phyloP scores from a whole-genome alignment of 2,329 filamentous ascomycete genomes.

The Rhinocladiella similis region DNA sequence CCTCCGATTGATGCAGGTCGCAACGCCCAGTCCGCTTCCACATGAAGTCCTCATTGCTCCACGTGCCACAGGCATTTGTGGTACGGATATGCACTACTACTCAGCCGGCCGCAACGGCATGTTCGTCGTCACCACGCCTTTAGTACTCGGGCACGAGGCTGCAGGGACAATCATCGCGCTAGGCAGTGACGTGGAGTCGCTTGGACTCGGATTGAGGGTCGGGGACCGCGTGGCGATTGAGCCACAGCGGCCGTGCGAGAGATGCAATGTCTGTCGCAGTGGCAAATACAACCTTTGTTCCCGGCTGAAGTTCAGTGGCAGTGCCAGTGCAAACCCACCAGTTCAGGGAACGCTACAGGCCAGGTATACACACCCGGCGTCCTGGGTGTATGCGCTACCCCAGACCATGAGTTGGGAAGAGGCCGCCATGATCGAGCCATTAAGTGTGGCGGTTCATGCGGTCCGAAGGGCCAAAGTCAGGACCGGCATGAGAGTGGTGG shows the following conservation, averaged over 20 bases:
- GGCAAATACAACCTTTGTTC: conserved; percentile 64
- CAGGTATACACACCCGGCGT: conserved; percentile 60
- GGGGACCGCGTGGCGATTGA: conserved; percentile 89
- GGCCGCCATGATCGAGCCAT: conserved; percentile 53
- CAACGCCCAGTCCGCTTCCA: conserved; percentile 41
- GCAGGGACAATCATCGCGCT: conserved; percentile 73
- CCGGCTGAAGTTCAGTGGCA: conserved; percentile 58
- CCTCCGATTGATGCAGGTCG: conserved; percentile 50
- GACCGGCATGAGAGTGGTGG: conserved; percentile 54
- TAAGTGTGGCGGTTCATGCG: conserved; percentile 40
- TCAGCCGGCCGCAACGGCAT: conserved; percentile 81
- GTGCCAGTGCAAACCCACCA: conserved; percentile 61
- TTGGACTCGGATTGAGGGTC: conserved; percentile 38
- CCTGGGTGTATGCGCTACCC: conserved; percentile 60
- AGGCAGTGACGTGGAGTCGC: conserved; percentile 19
- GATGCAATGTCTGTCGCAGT: conserved; percentile 54
- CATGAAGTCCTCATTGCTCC: conserved; percentile 64
- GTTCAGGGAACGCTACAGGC: conserved; percentile 65
- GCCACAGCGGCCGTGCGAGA: conserved; percentile 80
- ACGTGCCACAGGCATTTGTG: conserved; percentile 67
- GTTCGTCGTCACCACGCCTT: conserved; percentile 77
- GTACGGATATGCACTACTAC: conserved; percentile 80
- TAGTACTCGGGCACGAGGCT: conserved; percentile 77
- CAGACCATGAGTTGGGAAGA: conserved; percentile 50
- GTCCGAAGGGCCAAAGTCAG: conserved; percentile 54